A percentile compares a stretch with the other conserved stretches of the same genome.
Conservation (phyloP, 1,139 yeast genomes). For the Debaryomyces sp. region DNA sequence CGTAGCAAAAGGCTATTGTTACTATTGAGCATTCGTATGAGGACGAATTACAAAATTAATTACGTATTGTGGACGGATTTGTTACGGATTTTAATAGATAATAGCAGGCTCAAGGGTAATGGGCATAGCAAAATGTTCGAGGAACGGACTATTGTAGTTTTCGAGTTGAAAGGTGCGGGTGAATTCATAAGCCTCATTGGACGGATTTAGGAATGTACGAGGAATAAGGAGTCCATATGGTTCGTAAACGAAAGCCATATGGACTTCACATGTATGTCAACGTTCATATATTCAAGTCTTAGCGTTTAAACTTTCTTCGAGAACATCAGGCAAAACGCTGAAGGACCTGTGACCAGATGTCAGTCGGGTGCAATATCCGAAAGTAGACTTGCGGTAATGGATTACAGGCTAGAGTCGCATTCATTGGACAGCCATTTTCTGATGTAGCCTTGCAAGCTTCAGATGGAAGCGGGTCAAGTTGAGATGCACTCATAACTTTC, state of each 20-base stretch:
- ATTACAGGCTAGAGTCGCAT: background rate
- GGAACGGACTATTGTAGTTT: background rate
- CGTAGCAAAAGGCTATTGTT: background rate
- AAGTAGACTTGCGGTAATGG: background rate
- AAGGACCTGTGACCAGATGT: background rate
- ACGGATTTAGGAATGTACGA: background rate
- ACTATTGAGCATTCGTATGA: background rate
- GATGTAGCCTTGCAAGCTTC: background rate
- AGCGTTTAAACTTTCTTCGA: background rate
- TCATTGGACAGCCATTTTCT: background rate
- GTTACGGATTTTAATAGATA: background rate
- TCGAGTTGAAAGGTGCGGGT: background rate
- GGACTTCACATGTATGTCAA: background rate
- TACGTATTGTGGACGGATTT: background rate
- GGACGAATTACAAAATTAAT: background rate
- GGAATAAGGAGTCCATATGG: background rate
- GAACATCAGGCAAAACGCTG: no score
- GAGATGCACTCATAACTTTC: background rate
- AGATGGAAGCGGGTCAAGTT: background rate
- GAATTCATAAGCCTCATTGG: background rate
- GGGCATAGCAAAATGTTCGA: background rate
- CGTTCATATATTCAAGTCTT: background rate
- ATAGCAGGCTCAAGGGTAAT: background rate
- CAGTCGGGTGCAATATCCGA: background rate
- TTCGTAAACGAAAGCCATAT: background rate